Evolutionary conservation across 805 yeast species (phyloP).

Genomic region (Starmerella tilneyi): DNA sequence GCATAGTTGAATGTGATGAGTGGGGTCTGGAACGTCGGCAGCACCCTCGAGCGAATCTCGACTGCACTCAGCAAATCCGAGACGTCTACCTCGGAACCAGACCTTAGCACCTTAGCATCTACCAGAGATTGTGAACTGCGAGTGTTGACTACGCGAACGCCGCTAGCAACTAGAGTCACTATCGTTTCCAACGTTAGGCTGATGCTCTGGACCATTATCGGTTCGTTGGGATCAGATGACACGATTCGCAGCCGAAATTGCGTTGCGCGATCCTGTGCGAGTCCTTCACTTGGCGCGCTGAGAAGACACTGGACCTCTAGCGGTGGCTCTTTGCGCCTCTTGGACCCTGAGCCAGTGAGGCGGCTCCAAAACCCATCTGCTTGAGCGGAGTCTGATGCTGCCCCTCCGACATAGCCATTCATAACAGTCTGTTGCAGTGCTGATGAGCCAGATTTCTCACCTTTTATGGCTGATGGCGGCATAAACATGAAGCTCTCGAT

Average conservation of each 20-base stretch:
- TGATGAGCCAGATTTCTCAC: background rate
- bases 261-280: slow-evolving; percentile 7
- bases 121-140: slow-evolving; percentile 6
- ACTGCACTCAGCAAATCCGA: slow-evolving; percentile 1
- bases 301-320: slow-evolving; percentile 8
- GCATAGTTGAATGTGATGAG: slow-evolving; percentile 4
- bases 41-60: background rate
- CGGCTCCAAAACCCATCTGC: background rate
- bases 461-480: slow-evolving; percentile 6
- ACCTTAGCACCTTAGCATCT: slow-evolving; percentile 6
- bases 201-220: slow-evolving; percentile 6
- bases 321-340: slow-evolving; percentile 7
- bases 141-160: background rate
- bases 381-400: background rate
- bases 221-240: slow-evolving; percentile 4
- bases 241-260: slow-evolving; percentile 3
- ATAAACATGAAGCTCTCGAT: slow-evolving; percentile 9
- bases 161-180: slow-evolving; percentile 4
- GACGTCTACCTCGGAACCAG: slow-evolving; percentile 9
- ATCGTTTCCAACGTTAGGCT: slow-evolving; percentile 5
- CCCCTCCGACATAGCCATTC: slow-evolving; percentile 2
- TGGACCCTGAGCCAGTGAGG: background rate
- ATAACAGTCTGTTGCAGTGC: slow-evolving; percentile 6
- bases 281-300: slow-evolving; percentile 4
- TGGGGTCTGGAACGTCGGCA: slow-evolving; percentile 11